Evolutionary conservation across 192 early-diverging fungal genomes (phyloP).

Genomic region (Podila verticillata): DNA sequence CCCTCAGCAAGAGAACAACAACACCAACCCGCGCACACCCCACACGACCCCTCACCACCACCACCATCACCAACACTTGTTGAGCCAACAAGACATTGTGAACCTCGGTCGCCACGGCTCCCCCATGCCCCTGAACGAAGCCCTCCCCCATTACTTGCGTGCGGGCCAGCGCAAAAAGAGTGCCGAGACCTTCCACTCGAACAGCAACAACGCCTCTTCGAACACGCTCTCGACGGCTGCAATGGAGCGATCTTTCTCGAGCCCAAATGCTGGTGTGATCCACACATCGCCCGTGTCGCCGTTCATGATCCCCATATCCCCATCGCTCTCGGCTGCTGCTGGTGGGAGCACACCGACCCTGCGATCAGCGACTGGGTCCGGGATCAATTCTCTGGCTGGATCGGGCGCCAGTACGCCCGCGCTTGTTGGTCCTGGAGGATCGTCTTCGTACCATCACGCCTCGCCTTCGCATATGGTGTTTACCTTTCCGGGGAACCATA

Average conservation of each 20-base stretch:
- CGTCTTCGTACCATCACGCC: too few species aligned
- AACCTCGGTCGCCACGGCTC: not conserved
- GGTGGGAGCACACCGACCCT: not conserved
- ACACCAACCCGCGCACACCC: not conserved
- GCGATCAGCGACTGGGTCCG: not conserved
- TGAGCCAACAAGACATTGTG: not conserved
- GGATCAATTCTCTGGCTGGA: not conserved
- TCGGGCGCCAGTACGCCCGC: too few species aligned
- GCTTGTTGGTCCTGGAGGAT: too few species aligned
- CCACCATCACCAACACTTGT: conserved; percentile 1
- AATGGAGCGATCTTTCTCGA: conserved; percentile 6
- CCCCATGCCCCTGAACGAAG: conserved; percentile 5
- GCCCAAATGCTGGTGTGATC: not conserved
- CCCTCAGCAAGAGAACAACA: too few species aligned
- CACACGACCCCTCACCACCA: not conserved
- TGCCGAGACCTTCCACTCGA: not conserved
- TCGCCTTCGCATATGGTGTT: not conserved
- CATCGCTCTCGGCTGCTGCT: not conserved
- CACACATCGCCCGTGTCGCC: not conserved
- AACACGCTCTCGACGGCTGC: not conserved
- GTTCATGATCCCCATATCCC: not conserved
- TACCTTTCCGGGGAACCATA: not conserved
- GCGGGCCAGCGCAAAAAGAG: not conserved
- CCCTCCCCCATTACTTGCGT: not conserved
- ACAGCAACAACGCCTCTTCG: not conserved